Conservation (phyloP, 371 early-diverging fungal genomes). For the Sporodiniella umbellata region DNA sequence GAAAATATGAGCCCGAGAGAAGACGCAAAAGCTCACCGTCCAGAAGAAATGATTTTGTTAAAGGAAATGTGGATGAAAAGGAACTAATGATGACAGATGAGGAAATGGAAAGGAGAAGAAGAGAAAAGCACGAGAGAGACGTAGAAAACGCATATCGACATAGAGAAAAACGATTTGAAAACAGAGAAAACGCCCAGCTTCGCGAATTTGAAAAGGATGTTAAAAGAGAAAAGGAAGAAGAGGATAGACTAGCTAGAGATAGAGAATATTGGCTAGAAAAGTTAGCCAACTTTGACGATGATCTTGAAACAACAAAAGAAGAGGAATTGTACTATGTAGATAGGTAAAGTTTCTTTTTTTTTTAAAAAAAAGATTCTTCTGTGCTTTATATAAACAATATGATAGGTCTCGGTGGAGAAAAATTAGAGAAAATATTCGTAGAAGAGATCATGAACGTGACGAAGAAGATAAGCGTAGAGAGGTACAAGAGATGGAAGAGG, state of each 20-base stretch:
- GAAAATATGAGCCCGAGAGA: constrained; percentile 25
- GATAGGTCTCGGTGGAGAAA: constrained; percentile 69
- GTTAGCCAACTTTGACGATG: constrained; percentile 75
- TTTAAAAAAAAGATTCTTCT: no score
- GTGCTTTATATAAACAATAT: no score
- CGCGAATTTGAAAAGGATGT: constrained; percentile 54
- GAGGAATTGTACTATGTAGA: constrained; percentile 71
- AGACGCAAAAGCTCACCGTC: constrained; percentile 17
- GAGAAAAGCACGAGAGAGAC: constrained; percentile 65
- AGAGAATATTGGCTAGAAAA: constrained; percentile 50
- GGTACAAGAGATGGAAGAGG: constrained; percentile 52
- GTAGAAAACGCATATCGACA: constrained; percentile 64
- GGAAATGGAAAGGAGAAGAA: constrained; percentile 62
- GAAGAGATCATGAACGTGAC: constrained; percentile 69
- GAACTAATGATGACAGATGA: constrained; percentile 48
- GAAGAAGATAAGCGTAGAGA: constrained; percentile 65
- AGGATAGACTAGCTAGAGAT: constrained; percentile 39
- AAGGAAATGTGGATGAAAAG: constrained; percentile 11
- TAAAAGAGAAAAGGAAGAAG: constrained; percentile 48
- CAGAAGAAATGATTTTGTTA: constrained; percentile 28
- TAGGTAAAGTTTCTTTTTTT: no score
- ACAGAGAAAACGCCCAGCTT: constrained; percentile 51
- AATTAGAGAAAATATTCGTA: constrained; percentile 53
- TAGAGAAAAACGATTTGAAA: constrained; percentile 67
- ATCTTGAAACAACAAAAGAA: constrained; percentile 59